Evolutionary conservation across 2,329 filamentous ascomycete species (phyloP), one percentile per base, ranked within the genome.

Genomic region (Mycosphaerelloides madeirae): DNA sequence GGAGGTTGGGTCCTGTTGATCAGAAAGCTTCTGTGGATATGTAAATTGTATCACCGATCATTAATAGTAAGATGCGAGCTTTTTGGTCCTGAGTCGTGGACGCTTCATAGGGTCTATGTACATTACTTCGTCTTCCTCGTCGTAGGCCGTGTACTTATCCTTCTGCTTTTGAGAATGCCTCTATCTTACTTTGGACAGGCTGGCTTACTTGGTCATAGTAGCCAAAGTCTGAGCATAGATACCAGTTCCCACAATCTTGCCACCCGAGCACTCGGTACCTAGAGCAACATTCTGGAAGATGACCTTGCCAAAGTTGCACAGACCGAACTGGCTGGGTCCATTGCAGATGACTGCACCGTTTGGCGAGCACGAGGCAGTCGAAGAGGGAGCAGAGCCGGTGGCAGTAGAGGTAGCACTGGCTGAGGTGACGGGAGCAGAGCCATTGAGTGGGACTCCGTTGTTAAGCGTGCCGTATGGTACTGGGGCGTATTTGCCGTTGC

Each of bases 401-500:
- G 31, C 14, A 18, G 28, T 16, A 25, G 18, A n/a, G 3, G 12
- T 14, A 15, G 39, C 19, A n/a, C 41, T 43, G 11, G 29, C 22
- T 20, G 15, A 12, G 20, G 41, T 25, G n/a, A 22, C 37, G 6
- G 20, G 16, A 19, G 32, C 14, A 12, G 25, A 15, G 14, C 15
- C 34, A 28, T 40, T 46, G 9, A 60, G 43, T 15, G 75, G 75
- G 35, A 68, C 66, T 6, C 78, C 78, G 62, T 80, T 70, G 28
- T 58, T 71, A 13, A 79, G 56, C 12, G 61, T 60, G 1, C 76
- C 77, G 59, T 78, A 80, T 19, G 66, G 60, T 12, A 66, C 66
- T 12, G 63, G 55, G 4, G 68, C 61, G 52, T 77, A 79, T 3
- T 83, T 70, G 2, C 70, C 84, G 61, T 79, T 81, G 59, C 85